Evolutionary conservation across 2,329 filamentous ascomycete species (phyloP), one percentile per base, ranked within the genome.

Genomic region (Massarina eburnea): DNA sequence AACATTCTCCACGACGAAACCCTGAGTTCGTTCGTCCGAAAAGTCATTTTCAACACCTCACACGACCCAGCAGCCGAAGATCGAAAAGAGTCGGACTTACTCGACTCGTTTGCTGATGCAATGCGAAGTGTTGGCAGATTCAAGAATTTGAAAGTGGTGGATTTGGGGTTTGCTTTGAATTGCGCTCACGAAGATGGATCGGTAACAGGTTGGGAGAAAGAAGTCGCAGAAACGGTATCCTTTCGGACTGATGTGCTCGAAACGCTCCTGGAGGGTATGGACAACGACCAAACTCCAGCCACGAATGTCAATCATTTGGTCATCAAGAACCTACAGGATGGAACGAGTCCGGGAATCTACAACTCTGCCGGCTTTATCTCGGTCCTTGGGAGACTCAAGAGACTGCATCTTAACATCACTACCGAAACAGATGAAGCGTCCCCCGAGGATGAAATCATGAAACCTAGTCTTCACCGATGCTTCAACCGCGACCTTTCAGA

Each of bases 261-360:
- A 12, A 15, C 38, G 4, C 39, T 57, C 14, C 44, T 50, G 7
- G 18, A 42, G 14, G 38, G 32, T 4, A 19, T 52, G 17, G 26
- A 35, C n/a, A 35, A 41, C 8, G 21, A 10, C 8, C 8, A 34
- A 9, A 9, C 34, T 21, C 37, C 39, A 10, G 39, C 29, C 7
- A 14, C 10, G 6, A 41, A 45, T 5, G 26, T 61, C 2, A 33
- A 51, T 10, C 45, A 36, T 8, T 38, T 66, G 2, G 49, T 50
- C 1, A 51, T 66, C 26, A 46, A 54, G 18, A 59, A 66, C 19
- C 18, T 66, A 19, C 60, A 64, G 33, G 57, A 61, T 33, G 24
- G 45, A 3, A 41, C 46, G 1, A 17, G 46, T 5, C 33, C 49
- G 3, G 21, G 14, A 0, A 32, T 58, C 2, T 52, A 49, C 35